Evolutionary conservation across 768 basidiomycete species (phyloP).

Genomic region (Mycena galericulata): DNA sequence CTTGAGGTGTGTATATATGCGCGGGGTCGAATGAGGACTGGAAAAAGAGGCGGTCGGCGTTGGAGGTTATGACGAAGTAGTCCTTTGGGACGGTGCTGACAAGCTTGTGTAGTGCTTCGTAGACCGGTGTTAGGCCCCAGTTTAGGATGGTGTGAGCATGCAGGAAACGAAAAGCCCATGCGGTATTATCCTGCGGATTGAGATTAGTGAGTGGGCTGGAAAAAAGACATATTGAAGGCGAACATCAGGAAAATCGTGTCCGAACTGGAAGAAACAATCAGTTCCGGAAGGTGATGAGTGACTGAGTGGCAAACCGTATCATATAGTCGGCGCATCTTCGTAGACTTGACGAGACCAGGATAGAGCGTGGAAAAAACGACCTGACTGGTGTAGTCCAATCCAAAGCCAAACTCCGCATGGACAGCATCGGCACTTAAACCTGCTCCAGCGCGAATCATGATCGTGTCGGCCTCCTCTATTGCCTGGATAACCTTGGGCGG

Average conservation of each 20-base stretch:
- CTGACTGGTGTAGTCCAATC: conserved; percentile 9
- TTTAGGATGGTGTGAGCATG: conserved; percentile 5
- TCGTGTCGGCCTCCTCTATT: conserved; percentile 1
- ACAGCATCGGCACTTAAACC: conserved; percentile 17
- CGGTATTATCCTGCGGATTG: not conserved
- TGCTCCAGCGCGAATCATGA: conserved; percentile 22
- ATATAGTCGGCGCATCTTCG: conserved; percentile 7
- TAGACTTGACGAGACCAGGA: conserved; percentile 13
- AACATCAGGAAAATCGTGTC: conserved; percentile 11
- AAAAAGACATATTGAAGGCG: not conserved
- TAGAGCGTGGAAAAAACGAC: conserved; percentile 5
- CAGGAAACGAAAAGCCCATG: conserved; percentile 2
- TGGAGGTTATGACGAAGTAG: conserved; percentile 21
- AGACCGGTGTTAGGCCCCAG: conserved; percentile 11
- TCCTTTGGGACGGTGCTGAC: not conserved
- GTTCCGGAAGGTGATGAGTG: not conserved
- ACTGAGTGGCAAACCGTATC: conserved; percentile 1
- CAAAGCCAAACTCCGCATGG: conserved; percentile 2
- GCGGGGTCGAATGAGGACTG: conserved; percentile 18
- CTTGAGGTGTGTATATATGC: conserved; percentile 10
- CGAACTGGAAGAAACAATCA: not conserved
- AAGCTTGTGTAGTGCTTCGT: conserved; percentile 4
- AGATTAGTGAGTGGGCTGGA: not conserved
- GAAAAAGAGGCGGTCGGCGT: conserved; percentile 20
- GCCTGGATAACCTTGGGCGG: not conserved